Evolutionary conservation across 495 filamentous ascomycete species (phyloP).

Genomic region (Daldinia caldariorum): DNA sequence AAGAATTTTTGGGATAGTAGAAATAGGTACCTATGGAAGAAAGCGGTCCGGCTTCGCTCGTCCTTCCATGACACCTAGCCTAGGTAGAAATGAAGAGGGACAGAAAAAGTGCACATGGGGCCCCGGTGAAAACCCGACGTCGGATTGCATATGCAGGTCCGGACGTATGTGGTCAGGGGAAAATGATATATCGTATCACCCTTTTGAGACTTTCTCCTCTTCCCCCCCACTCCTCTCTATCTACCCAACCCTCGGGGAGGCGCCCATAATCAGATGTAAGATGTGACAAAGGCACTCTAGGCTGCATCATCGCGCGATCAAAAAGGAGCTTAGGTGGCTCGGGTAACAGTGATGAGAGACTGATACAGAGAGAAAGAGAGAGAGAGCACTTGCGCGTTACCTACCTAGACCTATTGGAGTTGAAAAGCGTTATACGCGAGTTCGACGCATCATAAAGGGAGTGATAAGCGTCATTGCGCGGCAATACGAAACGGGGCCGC

Average conservation of each 20-base stretch:
- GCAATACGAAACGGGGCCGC: slow-evolving; percentile 18
- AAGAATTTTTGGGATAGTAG: slow-evolving; percentile 3
- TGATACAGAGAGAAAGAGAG: not conserved
- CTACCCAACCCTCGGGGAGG: slow-evolving; percentile 31
- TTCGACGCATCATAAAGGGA: slow-evolving; percentile 24
- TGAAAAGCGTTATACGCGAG: slow-evolving; percentile 10
- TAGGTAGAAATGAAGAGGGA: slow-evolving; percentile 13
- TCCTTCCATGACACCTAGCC: slow-evolving; percentile 6
- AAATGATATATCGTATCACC: slow-evolving; percentile 39
- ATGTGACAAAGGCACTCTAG: slow-evolving; percentile 34
- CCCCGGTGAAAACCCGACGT: slow-evolving; percentile 34
- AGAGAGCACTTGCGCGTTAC: slow-evolving; percentile 16
- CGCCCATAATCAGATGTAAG: slow-evolving; percentile 36
- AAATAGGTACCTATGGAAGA: not conserved
- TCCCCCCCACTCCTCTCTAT: slow-evolving; percentile 4
- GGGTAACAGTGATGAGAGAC: slow-evolving; percentile 20
- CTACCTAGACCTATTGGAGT: not conserved
- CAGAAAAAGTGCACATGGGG: slow-evolving; percentile 9
- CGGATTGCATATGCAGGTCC: slow-evolving; percentile 46
- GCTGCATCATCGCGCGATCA: slow-evolving; percentile 38
- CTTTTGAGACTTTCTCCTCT: slow-evolving; percentile 21
- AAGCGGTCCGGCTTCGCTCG: slow-evolving; percentile 27
- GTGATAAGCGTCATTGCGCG: slow-evolving; percentile 9
- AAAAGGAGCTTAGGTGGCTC: slow-evolving; percentile 24
- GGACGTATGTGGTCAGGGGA: slow-evolving; percentile 32